Conservation (phyloP, 768 basidiomycete species). For the Boletus vermiculosoides region DNA sequence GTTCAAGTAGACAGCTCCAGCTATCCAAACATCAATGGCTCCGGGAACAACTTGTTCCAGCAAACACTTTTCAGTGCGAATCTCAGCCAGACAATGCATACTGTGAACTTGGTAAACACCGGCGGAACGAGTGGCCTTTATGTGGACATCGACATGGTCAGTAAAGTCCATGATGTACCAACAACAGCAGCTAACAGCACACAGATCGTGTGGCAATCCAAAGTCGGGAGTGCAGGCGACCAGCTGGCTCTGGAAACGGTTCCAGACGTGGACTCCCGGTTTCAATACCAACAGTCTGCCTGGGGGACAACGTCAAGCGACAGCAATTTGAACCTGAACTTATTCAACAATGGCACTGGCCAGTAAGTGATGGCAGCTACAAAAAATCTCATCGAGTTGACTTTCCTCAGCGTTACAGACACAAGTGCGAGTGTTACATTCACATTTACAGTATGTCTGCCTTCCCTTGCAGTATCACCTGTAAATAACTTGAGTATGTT, state of each 20-base stretch:
- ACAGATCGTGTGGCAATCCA: conserved; percentile 30
- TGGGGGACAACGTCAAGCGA: conserved; percentile 38
- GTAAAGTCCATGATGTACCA: not conserved
- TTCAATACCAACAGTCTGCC: conserved; percentile 34
- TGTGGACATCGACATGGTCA: conserved; percentile 49
- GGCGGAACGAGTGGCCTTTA: conserved; percentile 31
- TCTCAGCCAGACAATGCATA: conserved; percentile 37
- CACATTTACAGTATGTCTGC: conserved; percentile 38
- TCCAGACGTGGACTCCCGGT: conserved; percentile 38
- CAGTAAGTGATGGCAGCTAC: conserved; percentile 31
- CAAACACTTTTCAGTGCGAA: conserved; percentile 37
- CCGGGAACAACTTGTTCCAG: conserved; percentile 36
- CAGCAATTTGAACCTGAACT: conserved; percentile 33
- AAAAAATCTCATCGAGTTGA: conserved; percentile 1
- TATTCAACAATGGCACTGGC: conserved; percentile 43
- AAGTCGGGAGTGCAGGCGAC: conserved; percentile 19
- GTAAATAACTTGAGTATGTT: conserved; percentile 1
- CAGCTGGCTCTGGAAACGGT: conserved; percentile 20
- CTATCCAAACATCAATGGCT: conserved; percentile 33
- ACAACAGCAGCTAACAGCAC: not conserved
- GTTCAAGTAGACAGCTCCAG: conserved; percentile 40
- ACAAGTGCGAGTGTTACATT: conserved; percentile 36
- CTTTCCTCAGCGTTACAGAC: conserved; percentile 32
- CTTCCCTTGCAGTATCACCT: not conserved
- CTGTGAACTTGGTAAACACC: conserved; percentile 32